A percentile compares a stretch with the other conserved stretches of the same genome.
Conservation (phyloP, 2,329 filamentous ascomycete species). For the Aspergillus melleus region DNA sequence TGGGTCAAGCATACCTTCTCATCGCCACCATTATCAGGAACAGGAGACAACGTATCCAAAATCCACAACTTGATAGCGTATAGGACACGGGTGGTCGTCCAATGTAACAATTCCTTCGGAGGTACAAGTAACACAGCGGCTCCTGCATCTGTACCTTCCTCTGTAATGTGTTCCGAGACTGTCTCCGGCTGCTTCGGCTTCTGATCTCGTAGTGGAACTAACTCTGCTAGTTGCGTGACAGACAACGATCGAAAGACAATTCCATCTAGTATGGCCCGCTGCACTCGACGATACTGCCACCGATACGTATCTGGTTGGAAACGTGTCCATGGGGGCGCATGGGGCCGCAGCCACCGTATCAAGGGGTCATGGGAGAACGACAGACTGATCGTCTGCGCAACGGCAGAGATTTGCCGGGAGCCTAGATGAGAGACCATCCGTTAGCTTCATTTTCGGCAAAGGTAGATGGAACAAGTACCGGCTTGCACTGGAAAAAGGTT, state of each 20-base stretch:
- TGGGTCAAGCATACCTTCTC: slow-evolving; percentile 11
- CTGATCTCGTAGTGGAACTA: slow-evolving; percentile 3
- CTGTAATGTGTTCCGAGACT: not conserved
- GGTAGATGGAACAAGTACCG: no score
- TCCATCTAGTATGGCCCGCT: slow-evolving; percentile 20
- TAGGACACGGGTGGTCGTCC: slow-evolving; percentile 13
- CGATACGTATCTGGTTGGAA: slow-evolving; percentile 6
- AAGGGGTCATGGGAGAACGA: slow-evolving; percentile 28
- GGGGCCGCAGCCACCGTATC: slow-evolving; percentile 26
- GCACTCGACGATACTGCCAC: slow-evolving; percentile 28
- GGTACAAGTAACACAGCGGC: slow-evolving; percentile 23
- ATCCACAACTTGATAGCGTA: slow-evolving; percentile 18
- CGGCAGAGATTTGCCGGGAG: slow-evolving; percentile 7
- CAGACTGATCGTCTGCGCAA: slow-evolving; percentile 21
- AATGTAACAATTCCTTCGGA: slow-evolving; percentile 10
- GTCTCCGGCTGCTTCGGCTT: not conserved
- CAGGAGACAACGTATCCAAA: slow-evolving; percentile 14
- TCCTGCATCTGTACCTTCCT: slow-evolving; percentile 15
- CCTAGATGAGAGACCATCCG: slow-evolving; percentile 10
- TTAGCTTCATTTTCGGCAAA: not conserved
- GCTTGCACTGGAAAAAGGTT: no score
- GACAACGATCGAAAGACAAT: slow-evolving; percentile 18
- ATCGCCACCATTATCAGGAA: slow-evolving; percentile 11
- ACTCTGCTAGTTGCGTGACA: slow-evolving; percentile 9
- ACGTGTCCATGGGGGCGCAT: slow-evolving; percentile 16